phyloP scores from a whole-genome alignment of 495 filamentous ascomycete species.

The Poronia punctata region DNA sequence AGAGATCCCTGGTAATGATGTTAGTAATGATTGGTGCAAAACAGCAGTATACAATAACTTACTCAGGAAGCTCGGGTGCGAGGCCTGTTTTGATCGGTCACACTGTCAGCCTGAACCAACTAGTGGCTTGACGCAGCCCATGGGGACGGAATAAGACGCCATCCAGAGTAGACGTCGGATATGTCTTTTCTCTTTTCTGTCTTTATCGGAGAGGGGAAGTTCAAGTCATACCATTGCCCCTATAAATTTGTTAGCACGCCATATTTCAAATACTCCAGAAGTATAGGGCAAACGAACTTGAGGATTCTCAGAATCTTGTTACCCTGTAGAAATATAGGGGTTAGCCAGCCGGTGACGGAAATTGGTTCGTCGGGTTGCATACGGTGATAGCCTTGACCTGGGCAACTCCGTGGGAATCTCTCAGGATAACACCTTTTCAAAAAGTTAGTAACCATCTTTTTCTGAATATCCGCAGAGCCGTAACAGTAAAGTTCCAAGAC shows the following conservation, averaged over 20 bases:
- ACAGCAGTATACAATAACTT: not conserved
- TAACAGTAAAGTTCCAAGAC: not conserved
- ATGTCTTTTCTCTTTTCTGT: conserved; percentile 15
- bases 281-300: conserved; percentile 45
- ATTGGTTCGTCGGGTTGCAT: conserved; percentile 29
- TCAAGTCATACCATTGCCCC: conserved; percentile 56
- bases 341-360: conserved; percentile 3
- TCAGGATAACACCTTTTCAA: conserved; percentile 86
- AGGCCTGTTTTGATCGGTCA: conserved; percentile 78
- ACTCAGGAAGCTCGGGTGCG: conserved; percentile 90
- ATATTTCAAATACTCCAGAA: conserved; percentile 32
- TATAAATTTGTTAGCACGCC: not conserved
- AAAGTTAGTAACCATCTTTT: not conserved
- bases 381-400: conserved; percentile 96
- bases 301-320: conserved; percentile 99
- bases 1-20: conserved; percentile 52
- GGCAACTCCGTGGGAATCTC: conserved; percentile 94
- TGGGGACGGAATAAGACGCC: conserved; percentile 14
- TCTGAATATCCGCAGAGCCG: not conserved
- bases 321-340: conserved; percentile 36
- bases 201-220: conserved; percentile 6
- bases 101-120: conserved; percentile 97
- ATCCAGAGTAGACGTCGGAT: conserved; percentile 12
- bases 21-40: conserved; percentile 1
- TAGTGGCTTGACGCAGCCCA: conserved; percentile 57